phyloP scores from a whole-genome alignment of 2,329 filamentous ascomycete genomes.

The Arachnomyces sp. region DNA sequence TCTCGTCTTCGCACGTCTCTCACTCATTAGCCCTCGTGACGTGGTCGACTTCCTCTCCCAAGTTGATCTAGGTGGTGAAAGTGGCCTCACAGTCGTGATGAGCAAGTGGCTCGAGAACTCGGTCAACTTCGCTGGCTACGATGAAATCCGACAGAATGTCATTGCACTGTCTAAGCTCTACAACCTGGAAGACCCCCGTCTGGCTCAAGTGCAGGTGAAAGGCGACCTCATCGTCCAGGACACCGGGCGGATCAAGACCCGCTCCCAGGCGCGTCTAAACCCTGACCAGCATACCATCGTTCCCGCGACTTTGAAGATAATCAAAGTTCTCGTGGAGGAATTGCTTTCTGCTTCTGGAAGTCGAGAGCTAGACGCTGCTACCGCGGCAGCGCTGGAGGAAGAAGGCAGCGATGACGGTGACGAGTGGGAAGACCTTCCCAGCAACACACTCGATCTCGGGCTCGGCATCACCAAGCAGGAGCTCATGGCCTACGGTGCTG shows the following conservation, averaged over 20 bases:
- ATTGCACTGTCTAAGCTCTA: constrained; percentile 90
- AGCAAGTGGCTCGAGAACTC: constrained; percentile 97
- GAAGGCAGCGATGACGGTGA: constrained; percentile 64
- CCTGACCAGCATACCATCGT: constrained; percentile 86
- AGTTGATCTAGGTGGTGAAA: constrained; percentile 65
- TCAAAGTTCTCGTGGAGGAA: constrained; percentile 93
- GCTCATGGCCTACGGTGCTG: constrained; percentile 68
- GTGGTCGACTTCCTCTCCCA: constrained; percentile 86
- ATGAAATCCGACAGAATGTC: constrained; percentile 93
- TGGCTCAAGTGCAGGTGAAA: constrained; percentile 75
- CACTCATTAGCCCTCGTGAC: constrained; percentile 73
- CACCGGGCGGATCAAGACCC: constrained; percentile 82
- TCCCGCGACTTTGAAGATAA: constrained; percentile 81
- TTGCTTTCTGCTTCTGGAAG: constrained; percentile 68
- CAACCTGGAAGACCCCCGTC: constrained; percentile 70
- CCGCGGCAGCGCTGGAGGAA: constrained; percentile 52
- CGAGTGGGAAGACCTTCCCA: constrained; percentile 81
- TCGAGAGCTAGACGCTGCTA: constrained; percentile 45
- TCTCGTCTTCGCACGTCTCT: constrained; percentile 85
- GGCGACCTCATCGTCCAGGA: constrained; percentile 79
- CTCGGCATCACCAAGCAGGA: constrained; percentile 61
- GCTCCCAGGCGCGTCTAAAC: constrained; percentile 78
- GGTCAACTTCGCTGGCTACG: constrained; percentile 93
- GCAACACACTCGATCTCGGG: constrained; percentile 68
- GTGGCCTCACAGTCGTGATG: constrained; percentile 79